Conservation (phyloP, 768 basidiomycete genomes). For the Boletus insuetus region DNA sequence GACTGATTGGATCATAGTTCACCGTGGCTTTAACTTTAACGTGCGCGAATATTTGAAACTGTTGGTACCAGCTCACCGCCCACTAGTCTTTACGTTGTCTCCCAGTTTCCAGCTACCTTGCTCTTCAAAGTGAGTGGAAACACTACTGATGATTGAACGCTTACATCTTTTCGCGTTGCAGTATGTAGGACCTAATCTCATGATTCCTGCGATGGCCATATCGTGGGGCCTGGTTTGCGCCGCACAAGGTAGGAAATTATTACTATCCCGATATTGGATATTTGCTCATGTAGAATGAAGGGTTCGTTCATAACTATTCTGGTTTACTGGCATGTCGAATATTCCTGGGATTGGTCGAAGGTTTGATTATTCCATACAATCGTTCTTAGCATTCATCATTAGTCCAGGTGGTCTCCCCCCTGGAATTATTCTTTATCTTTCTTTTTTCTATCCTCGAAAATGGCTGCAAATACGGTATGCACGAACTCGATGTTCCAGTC, state of each 20-base stretch:
- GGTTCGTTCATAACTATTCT: slow-evolving; percentile 46
- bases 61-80: neutral
- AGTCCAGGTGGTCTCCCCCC: slow-evolving; percentile 52
- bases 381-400: slow-evolving; percentile 1
- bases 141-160: neutral
- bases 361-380: slow-evolving; percentile 26
- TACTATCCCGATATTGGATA: neutral
- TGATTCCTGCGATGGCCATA: neutral
- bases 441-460: slow-evolving; percentile 41
- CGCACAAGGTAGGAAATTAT: neutral
- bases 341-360: slow-evolving; percentile 60
- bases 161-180: neutral
- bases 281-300: slow-evolving; percentile 22
- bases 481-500: neutral
- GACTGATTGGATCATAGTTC: slow-evolving; percentile 24
- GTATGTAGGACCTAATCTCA: slow-evolving; percentile 1
- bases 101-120: slow-evolving; percentile 60
- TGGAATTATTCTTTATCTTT: slow-evolving; percentile 55
- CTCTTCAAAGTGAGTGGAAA: slow-evolving; percentile 43
- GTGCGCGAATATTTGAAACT: neutral
- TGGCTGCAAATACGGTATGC: slow-evolving; percentile 23
- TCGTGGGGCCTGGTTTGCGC: neutral
- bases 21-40: slow-evolving; percentile 31
- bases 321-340: slow-evolving; percentile 52
- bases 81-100: slow-evolving; percentile 46